phyloP scores from a whole-genome alignment of 371 early-diverging fungal species.

The Blakeslea trispora region DNA sequence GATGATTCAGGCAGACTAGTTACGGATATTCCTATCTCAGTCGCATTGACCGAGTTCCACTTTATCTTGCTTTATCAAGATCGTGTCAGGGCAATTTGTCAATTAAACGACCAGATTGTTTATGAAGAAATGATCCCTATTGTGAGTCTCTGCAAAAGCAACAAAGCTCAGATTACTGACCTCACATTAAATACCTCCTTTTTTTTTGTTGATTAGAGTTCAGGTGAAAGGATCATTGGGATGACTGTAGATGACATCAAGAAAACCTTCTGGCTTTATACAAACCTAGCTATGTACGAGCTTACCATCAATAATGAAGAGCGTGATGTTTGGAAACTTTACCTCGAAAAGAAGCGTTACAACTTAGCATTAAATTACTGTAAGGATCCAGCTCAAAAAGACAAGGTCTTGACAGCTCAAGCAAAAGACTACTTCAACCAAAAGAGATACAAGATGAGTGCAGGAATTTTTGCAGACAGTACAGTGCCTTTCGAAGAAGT shows the following conservation, averaged over 20 bases:
- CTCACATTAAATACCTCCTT: too few species aligned
- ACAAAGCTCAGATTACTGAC: not conserved
- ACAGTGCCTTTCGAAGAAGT: conserved; percentile 86
- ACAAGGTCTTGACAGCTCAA: conserved; percentile 80
- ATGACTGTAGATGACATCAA: conserved; percentile 78
- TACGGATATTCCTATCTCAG: too few species aligned
- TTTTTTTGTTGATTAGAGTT: conserved; percentile 33
- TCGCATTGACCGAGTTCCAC: too few species aligned
- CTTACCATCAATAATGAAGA: conserved; percentile 88
- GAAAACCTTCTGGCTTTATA: conserved; percentile 90
- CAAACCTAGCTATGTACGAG: conserved; percentile 79
- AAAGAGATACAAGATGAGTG: conserved; percentile 75
- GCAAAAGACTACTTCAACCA: conserved; percentile 84
- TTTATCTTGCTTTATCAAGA: conserved; percentile 71
- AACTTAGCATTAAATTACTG: conserved; percentile 78
- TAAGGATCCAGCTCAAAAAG: conserved; percentile 77
- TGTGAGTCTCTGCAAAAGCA: conserved; percentile 36
- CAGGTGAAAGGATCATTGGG: conserved; percentile 61
- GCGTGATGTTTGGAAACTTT: conserved; percentile 90
- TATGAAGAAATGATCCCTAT: conserved; percentile 81
- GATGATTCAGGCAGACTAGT: too few species aligned
- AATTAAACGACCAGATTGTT: conserved; percentile 78
- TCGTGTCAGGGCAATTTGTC: conserved; percentile 76
- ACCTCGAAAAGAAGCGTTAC: conserved; percentile 73
- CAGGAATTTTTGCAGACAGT: conserved; percentile 84